phyloP scores from a whole-genome alignment of 257 asterid species.

The Solanum dulcamara region DNA sequence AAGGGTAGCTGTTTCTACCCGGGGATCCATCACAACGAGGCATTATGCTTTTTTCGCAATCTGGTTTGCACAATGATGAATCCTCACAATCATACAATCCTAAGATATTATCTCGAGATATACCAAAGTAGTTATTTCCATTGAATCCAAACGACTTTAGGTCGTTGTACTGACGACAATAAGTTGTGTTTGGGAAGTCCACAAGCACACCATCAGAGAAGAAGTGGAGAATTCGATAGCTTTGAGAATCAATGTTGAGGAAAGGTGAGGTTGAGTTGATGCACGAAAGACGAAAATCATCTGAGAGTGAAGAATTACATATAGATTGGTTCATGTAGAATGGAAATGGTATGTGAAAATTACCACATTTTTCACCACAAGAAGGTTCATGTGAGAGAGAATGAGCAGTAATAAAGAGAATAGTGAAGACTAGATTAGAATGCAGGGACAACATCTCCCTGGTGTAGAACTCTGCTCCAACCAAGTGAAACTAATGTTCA shows the following conservation, averaged over 20 bases:
- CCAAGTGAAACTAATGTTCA: background rate
- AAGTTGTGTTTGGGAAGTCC: conserved; percentile 41
- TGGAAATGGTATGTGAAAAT: conserved; percentile 40
- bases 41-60: conserved; percentile 28
- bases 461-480: background rate
- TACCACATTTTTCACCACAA: conserved; percentile 28
- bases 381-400: background rate
- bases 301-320: conserved; percentile 4
- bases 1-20: conserved; percentile 13
- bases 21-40: conserved; percentile 37
- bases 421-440: background rate
- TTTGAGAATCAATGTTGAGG: conserved; percentile 24
- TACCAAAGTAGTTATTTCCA: conserved; percentile 26
- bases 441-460: background rate
- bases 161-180: conserved; percentile 45
- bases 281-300: conserved; percentile 39
- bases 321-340: conserved; percentile 23
- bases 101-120: conserved; percentile 45
- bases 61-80: conserved; percentile 46
- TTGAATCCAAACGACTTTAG: conserved; percentile 34
- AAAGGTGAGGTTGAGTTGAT: conserved; percentile 35
- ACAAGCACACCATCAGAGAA: conserved; percentile 42
- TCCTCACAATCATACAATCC: conserved; percentile 64
- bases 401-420: background rate
- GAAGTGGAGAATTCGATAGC: conserved; percentile 39